Evolutionary conservation across 495 filamentous ascomycete species (phyloP), one percentile per base, ranked within the genome.

Genomic region (Pseudomonodictys pantanalensis): DNA sequence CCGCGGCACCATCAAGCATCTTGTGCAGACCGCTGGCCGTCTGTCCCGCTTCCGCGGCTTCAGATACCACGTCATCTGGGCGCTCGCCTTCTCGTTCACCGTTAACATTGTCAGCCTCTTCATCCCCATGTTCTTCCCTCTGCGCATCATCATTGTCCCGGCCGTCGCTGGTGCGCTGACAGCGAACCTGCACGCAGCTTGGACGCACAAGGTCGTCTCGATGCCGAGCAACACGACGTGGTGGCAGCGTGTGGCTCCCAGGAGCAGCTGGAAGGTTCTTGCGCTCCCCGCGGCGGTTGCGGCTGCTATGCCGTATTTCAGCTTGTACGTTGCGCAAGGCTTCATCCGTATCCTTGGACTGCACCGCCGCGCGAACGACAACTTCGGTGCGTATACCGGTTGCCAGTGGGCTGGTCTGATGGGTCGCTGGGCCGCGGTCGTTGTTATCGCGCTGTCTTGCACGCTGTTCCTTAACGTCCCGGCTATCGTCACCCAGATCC

Each of bases 201-300:
- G 84, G 80, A 77, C 84, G 5, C 80, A 86, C 71, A 82, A 81
- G 58, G 76, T 84, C 57, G 83, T 86, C 67, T 79, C 82, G 11
- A 72, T 79, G 67, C 77, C 79, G 18, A 78, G 79, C 6, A 64
- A 71, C 32, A 79, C 80, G 74, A 70, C 72, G 29, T 82, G 75
- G 64, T 80, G 71, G 56, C 73, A 75, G 63, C 79, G 81, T 28
- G 73, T 83, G n/a, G 76, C 77, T 11, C 67, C 73, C 23, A 71
- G 66, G 38, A 65, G 53, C 42, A 69, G 70, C 29, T 81, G 77
- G 77, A 68, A 73, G 33, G 73, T 77, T 53, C 75, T 85, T 54
- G 72, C 76, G 9, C 77, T 82, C 20, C 81, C 82, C 2, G 73
- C 75, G 18, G 75, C 77, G 20, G 68, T 81, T 51, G 70, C 75